Base-by-base conservation (phyloP, 106 monocot genomes). In the Hemerocallis citrina region DNA sequence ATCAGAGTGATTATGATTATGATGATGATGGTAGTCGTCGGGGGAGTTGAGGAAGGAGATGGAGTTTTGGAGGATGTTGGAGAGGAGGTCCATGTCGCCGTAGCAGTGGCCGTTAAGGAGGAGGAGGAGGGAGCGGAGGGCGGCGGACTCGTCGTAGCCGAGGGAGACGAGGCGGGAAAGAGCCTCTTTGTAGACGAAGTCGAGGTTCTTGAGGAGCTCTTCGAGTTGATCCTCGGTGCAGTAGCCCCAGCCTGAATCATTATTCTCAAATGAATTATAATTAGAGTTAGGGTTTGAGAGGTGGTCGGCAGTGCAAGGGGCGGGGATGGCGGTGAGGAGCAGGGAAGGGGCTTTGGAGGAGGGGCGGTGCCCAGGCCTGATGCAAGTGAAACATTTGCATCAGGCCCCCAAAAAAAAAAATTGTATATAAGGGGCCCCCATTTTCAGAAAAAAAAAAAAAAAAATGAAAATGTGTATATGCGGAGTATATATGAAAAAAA, bases 181-280 rank as follows among this genome's bases (percentile, higher is more conserved):
- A 23, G 90, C 90, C 39, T 86, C 86, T 33, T 66, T 61, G 87
- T 90, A 96, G 52, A 83, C 66, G 27, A 79, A 62, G 31, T 96
- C 84, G 43, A 96, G 84, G 59, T 84, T 80, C 22, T 68, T 73
- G 15, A 96, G 83, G 56, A 90, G 64, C 42, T 86, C 84, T 71
- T 86, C 83, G 27, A 96, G 73, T 67, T 96, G 83, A 54, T 89
- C 81, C 78, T 90, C 95, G 32, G 86, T 86, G 74, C 82, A 89
- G 81, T 85, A 84, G 14, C 84, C 84, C 75, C 79, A 88, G 0
- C 73, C 82, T 21, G 69, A 43, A 14, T 61, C 76, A n/a, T n/a
- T n/a, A n/a, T n/a, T n/a, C 24, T 68, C 75, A 32, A 42, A 58
- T 32, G 32, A 41, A 28, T 23, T 62, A 67, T 40, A 54, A 28